Evolutionary conservation across 495 filamentous ascomycete genomes (phyloP).

Genomic region (Massariosphaeria phaeospora): DNA sequence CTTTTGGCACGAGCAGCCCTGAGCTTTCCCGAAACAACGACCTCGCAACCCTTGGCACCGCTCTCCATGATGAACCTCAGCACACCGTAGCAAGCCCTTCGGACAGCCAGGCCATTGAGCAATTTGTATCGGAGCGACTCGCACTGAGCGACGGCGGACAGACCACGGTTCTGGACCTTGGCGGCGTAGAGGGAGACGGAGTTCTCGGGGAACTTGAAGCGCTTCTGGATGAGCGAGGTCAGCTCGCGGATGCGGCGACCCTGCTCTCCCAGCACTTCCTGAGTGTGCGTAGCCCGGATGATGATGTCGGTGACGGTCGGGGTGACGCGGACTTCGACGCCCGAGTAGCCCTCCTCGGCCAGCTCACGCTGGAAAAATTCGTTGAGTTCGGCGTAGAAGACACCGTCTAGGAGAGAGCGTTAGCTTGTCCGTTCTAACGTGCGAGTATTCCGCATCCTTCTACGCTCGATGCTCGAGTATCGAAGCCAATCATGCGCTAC

Average conservation of each 20-base stretch:
- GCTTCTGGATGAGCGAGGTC: conserved; percentile 99
- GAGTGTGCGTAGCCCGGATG: conserved; percentile 99
- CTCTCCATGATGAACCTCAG: conserved; percentile 99
- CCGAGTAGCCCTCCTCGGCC: conserved; percentile 99
- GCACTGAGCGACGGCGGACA: conserved; percentile 99
- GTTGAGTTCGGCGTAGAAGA: conserved; percentile 99
- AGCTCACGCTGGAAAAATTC: conserved; percentile 99
- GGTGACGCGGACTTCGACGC: conserved; percentile 98
- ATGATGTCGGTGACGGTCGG: conserved; percentile 99
- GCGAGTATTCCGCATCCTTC: neutral
- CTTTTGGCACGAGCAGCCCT: conserved; percentile 97
- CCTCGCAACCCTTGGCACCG: conserved; percentile 98
- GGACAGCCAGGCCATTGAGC: conserved; percentile 95
- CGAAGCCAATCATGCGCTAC: conserved; percentile 1
- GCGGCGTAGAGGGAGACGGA: conserved; percentile 98
- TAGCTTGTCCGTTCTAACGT: conserved; percentile 3
- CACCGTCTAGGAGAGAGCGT: conserved; percentile 60
- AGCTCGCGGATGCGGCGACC: conserved; percentile 99
- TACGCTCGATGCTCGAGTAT: neutral
- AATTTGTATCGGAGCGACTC: conserved; percentile 99
- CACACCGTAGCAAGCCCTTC: conserved; percentile 98
- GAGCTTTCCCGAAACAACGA: conserved; percentile 98
- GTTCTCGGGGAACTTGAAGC: conserved; percentile 99
- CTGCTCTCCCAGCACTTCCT: conserved; percentile 99
- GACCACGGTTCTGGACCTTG: conserved; percentile 99